Conservation (phyloP, 805 yeast species). For the Metschnikowia colocasiae region DNA sequence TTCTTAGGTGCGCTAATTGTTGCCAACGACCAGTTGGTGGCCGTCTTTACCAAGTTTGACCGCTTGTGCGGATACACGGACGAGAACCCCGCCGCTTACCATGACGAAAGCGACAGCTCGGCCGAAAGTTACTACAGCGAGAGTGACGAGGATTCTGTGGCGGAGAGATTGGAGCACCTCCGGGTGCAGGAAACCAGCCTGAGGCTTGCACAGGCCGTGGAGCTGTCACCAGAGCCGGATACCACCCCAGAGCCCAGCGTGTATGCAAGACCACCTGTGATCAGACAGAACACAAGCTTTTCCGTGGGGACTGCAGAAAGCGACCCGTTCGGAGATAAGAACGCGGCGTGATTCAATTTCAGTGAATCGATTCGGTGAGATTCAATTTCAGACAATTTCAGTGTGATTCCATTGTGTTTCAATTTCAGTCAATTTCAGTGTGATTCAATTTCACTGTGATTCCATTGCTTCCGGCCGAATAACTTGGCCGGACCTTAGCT, state of each 20-base stretch:
- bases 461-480: too few relatives aligned
- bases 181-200: conserved; percentile 15
- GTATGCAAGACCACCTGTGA: not conserved
- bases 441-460: too few relatives aligned
- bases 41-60: conserved; percentile 67
- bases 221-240: conserved; percentile 13
- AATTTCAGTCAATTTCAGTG: too few relatives aligned
- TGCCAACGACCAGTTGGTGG: conserved; percentile 87
- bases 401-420: too few relatives aligned
- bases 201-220: conserved; percentile 9
- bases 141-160: conserved; percentile 26
- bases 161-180: conserved; percentile 9
- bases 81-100: conserved; percentile 8
- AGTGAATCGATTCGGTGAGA: too few relatives aligned
- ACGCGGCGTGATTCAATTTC: conserved; percentile 1
- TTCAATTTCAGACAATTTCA: too few relatives aligned
- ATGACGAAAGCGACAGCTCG: conserved; percentile 7
- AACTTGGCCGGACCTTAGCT: too few relatives aligned
- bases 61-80: conserved; percentile 42
- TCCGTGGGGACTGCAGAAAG: conserved; percentile 23
- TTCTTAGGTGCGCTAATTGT: conserved; percentile 80
- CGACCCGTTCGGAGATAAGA: conserved; percentile 35
- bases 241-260: conserved; percentile 17
- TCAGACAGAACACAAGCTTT: conserved; percentile 23
- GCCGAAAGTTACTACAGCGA: conserved; percentile 39